Evolutionary conservation across 768 basidiomycete species (phyloP), one percentile per base, ranked within the genome.

Genomic region (Clathrus columnatus): DNA sequence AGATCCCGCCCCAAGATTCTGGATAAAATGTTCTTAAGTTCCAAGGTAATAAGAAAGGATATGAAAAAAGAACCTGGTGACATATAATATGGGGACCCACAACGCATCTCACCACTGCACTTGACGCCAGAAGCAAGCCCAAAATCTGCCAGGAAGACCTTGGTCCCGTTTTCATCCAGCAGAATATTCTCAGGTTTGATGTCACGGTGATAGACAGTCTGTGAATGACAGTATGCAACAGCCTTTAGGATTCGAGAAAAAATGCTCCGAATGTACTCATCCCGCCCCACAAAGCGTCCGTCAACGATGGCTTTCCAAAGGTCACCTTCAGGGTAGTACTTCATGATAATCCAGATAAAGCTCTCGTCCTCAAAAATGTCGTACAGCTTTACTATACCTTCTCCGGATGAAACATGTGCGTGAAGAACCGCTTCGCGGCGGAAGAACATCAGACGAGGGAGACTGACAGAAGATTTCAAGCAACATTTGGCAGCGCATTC

Each of bases 31-130:
- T 63, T 67, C 62, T 71, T 50, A 50, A 29, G 56, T 60, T 53
- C 57, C 45, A 50, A 46, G 24, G 52, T 43, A 46, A 47, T n/a
- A 7, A 16, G 8, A 59, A 67, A 59, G 54, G 69, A 64, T 20
- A 30, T 23, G 24, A 8, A 27, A 17, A 7, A 68, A 78, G 49
- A 69, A 83, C 88, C 91, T 70, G 94, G 94, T 64, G 91, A 93
- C 87, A 98, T 94, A 70, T 96, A 95, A 70, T 92, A 96, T n/a
- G 93, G 82, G 63, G 90, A 93, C n/a, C 94, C 94, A 30, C 93
- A 96, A 50, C 90, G 82, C 69, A 93, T 91, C 68, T 98, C 94
- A 53, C 79, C 79, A 63, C 90, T 92, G 54, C 80, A 74, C 65
- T 79, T 81, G 60, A 95, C 91, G 20, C 86, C 87, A 4, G 94